Percentiles rank a stretch among this genome's conserved stretches.
Evolutionary conservation across 208 protist species (phyloP).

Genomic region (Crithidia mellificae): DNA sequence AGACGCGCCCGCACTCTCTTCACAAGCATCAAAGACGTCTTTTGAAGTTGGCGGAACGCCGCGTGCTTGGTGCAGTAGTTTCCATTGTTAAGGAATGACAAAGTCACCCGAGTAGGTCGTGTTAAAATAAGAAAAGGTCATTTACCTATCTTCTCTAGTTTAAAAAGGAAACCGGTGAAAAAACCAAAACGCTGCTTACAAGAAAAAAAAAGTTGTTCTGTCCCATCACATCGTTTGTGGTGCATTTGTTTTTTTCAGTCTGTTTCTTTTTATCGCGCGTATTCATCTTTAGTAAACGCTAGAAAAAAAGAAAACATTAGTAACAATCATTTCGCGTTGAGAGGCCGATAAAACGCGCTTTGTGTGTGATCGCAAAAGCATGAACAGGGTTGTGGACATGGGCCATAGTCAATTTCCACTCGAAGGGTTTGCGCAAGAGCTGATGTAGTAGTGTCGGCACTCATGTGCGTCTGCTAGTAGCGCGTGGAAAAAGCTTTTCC

Average conservation of each 20-base stretch:
- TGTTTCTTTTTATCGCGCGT: slow-evolving; percentile 13
- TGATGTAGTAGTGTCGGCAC: too few relatives aligned
- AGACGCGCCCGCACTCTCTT: background rate
- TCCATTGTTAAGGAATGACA: slow-evolving; percentile 6
- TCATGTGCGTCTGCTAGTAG: too few relatives aligned
- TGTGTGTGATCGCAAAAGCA: too few relatives aligned
- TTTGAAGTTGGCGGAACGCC: background rate
- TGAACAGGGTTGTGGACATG: too few relatives aligned
- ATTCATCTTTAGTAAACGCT: slow-evolving; percentile 3
- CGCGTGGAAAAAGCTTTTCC: too few relatives aligned
- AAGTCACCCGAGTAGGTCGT: too few relatives aligned
- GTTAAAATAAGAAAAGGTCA: too few relatives aligned
- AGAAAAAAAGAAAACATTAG: slow-evolving; percentile 7
- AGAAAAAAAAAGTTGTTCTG: background rate
- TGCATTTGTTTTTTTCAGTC: slow-evolving; percentile 5
- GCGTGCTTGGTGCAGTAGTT: background rate
- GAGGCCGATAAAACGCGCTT: too few relatives aligned
- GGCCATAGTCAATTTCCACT: too few relatives aligned
- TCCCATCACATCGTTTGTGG: background rate
- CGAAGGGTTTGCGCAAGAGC: too few relatives aligned
- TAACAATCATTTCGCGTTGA: too few relatives aligned
- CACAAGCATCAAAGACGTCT: background rate
- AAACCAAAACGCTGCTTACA: background rate
- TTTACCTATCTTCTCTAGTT: too few relatives aligned
- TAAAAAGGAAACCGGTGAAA: background rate